phyloP scores from a whole-genome alignment of 495 filamentous ascomycete genomes.

The Lineolata rhizophorae region DNA sequence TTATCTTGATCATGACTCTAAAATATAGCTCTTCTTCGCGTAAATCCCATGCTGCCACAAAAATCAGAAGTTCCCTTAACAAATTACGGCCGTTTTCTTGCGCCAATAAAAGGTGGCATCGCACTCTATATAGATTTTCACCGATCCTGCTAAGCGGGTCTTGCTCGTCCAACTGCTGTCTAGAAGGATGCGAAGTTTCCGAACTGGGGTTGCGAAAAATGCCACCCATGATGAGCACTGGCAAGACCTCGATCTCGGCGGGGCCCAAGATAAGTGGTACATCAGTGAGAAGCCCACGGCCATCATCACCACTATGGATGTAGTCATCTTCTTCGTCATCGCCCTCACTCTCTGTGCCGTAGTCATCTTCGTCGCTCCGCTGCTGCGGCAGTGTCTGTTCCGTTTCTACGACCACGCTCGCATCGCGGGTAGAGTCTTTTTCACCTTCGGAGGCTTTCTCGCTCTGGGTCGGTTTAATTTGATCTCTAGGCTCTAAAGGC shows the following conservation, averaged over 20 bases:
- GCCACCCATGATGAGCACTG: slow-evolving; percentile 83
- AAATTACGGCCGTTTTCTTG: slow-evolving; percentile 73
- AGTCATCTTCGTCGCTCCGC: slow-evolving; percentile 41
- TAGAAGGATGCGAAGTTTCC: background rate
- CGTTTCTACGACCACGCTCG: too few relatives aligned
- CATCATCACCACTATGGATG: slow-evolving; percentile 49
- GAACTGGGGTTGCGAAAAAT: slow-evolving; percentile 31
- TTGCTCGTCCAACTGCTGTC: background rate
- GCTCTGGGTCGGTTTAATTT: slow-evolving; percentile 8
- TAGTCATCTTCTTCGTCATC: slow-evolving; percentile 60
- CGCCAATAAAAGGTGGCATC: slow-evolving; percentile 72
- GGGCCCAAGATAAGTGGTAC: slow-evolving; percentile 86
- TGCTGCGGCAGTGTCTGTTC: too few relatives aligned
- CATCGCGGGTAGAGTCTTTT: background rate
- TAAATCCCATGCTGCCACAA: slow-evolving; percentile 91
- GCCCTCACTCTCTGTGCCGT: slow-evolving; percentile 53
- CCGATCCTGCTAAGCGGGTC: too few relatives aligned
- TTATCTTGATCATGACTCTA: slow-evolving; percentile 85
- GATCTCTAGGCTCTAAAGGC: too few relatives aligned
- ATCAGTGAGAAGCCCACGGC: slow-evolving; percentile 65
- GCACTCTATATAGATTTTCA: slow-evolving; percentile 58
- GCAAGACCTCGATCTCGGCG: slow-evolving; percentile 79
- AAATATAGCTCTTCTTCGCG: slow-evolving; percentile 80
- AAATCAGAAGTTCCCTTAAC: slow-evolving; percentile 74
- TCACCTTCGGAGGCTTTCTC: background rate